A percentile compares a stretch with the other conserved stretches of the same genome.
Conservation (phyloP, 306 rosid genomes). For the Quercus dentata region DNA sequence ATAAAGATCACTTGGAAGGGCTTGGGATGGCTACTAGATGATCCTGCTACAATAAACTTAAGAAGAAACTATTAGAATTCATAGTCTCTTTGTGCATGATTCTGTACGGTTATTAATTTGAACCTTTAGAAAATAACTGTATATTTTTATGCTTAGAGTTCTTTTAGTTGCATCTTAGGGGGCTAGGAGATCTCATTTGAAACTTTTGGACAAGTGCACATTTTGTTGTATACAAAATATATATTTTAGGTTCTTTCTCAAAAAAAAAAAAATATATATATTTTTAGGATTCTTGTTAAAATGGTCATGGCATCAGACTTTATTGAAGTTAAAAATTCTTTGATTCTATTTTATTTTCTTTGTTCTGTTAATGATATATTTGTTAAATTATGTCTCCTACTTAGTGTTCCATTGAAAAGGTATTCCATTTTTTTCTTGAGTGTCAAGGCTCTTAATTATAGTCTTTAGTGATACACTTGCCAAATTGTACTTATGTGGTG, state of each 20-base stretch:
- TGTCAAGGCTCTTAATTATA: not conserved
- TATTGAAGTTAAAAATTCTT: not conserved
- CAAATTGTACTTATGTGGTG: constrained; percentile 22
- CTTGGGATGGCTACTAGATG: not conserved
- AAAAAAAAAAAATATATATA: too few relatives aligned
- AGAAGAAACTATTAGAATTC: not conserved
- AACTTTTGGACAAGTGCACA: not conserved
- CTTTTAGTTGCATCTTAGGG: not conserved
- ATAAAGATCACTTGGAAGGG: not conserved
- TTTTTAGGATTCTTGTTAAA: not conserved
- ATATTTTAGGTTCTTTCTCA: too few relatives aligned
- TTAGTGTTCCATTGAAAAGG: not conserved
- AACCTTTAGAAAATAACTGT: not conserved
- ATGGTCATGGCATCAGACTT: not conserved
- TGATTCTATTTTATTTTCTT: not conserved
- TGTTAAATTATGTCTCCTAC: not conserved
- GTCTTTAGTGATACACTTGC: not conserved
- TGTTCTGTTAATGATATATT: not conserved
- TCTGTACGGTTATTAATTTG: not conserved
- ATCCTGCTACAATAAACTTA: not conserved
- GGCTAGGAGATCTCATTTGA: not conserved
- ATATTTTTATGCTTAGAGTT: not conserved
- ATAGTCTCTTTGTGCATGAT: not conserved
- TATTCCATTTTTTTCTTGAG: not conserved
- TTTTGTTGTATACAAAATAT: not conserved